Evolutionary conservation across 768 basidiomycete species (phyloP).

Genomic region (Suillus subluteus): DNA sequence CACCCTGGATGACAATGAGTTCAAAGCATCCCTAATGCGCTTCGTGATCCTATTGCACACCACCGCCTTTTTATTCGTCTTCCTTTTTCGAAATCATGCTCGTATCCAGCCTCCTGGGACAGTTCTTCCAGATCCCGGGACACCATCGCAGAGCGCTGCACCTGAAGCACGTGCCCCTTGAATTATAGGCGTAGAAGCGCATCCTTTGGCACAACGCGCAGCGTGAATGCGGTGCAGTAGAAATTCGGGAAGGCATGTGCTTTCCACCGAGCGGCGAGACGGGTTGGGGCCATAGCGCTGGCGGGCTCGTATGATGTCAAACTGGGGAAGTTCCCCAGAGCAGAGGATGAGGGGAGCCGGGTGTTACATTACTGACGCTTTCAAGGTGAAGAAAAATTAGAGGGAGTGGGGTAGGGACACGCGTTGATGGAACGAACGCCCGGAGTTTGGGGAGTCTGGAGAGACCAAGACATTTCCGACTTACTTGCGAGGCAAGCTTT

Average conservation of each 20-base stretch:
- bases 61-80: too few species aligned
- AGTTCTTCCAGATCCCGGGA: background rate
- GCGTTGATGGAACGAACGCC: background rate
- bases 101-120: background rate
- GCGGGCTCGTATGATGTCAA: background rate
- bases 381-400: background rate
- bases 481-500: constrained; percentile 11
- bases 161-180: background rate
- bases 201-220: constrained; percentile 8
- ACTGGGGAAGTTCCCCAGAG: background rate
- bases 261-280: background rate
- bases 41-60: too few species aligned
- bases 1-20: constrained; percentile 1
- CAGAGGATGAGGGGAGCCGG: constrained; percentile 5
- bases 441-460: constrained; percentile 15
- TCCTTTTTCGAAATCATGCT: background rate
- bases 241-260: constrained; percentile 1
- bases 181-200: constrained; percentile 2
- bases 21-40: too few species aligned
- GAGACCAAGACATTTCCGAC: constrained; percentile 15
- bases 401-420: background rate
- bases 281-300: background rate
- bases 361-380: background rate
- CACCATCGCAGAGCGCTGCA: background rate
- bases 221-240: constrained; percentile 3